Evolutionary conservation across 768 basidiomycete species (phyloP), one percentile per base, ranked within the genome.

Genomic region (Pleurotus tuoliensis): DNA sequence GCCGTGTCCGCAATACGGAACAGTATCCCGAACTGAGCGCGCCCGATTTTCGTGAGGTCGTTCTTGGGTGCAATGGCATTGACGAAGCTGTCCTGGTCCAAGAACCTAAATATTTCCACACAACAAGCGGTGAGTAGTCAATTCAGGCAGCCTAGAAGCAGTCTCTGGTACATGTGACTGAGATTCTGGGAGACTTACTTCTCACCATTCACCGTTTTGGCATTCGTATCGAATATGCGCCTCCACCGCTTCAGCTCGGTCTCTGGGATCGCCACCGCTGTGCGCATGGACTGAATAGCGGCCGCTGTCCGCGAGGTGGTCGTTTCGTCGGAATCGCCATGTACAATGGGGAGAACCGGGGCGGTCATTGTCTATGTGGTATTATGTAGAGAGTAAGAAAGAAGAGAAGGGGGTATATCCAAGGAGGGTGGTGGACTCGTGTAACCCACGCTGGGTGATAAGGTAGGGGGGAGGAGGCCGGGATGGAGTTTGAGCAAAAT

Each of bases 31-130:
- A 92, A 98, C 67, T 97, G 94, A 6, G 87, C 82, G 18, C 90
- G 87, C 37, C 86, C 86, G 63, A 98, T 95, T 71, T 88, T 91
- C 56, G 84, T 80, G 63, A 94, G 79, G 76, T 96, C 94, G 34
- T 82, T 85, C 47, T 82, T 81, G 2, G 96, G 94, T 30, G 90
- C 94, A 69, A 98, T 95, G 52, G 97, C 95, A 69, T 92, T 92
- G 63, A 98, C 89, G 71, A 99, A 99, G 64, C 86, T 86, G 27
- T 94, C 88, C 37, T 80, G 76, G 72, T 93, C 90, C 47, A 99
- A 79, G 69, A 84, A 96, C 72, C 95, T 98, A 62, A 25, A 58
- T 39, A 38, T 61, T 39, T 18, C 41, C 46, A 43, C 24, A 5
- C 15, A 41, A 46, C 18, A 18, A 49, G 40, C 63, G 43, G 61